phyloP scores from a whole-genome alignment of 208 protist genomes.

The Leptomonas pyrrhocoris region DNA sequence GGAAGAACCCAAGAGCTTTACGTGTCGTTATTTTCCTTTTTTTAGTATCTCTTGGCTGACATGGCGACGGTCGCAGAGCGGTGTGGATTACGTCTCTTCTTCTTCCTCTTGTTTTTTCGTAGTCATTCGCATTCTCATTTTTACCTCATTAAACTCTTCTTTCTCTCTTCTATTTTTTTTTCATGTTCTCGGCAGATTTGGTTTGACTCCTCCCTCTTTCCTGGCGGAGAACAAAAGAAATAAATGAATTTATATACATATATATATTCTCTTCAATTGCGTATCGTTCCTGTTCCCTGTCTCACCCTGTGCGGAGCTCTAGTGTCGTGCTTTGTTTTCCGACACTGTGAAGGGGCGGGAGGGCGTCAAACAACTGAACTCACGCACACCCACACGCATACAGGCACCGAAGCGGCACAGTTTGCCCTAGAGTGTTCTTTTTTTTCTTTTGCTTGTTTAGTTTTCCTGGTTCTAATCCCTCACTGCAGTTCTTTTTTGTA shows the following conservation, averaged over 20 bases:
- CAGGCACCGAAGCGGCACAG: no score
- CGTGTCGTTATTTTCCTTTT: neutral
- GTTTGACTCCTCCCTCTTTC: constrained; percentile 1
- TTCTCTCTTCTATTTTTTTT: neutral
- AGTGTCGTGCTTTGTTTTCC: neutral
- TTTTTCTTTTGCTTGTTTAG: constrained; percentile 2
- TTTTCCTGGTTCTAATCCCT: no score
- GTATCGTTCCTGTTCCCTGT: neutral
- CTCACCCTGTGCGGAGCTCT: neutral
- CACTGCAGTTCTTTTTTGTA: no score
- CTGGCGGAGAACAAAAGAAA: no score
- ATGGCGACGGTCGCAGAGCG: no score
- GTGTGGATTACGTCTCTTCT: neutral
- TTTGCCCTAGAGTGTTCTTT: neutral
- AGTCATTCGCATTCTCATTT: constrained; percentile 5
- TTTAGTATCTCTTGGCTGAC: no score
- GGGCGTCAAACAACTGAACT: no score
- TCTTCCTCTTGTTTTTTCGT: constrained; percentile 1
- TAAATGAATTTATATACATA: no score
- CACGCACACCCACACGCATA: no score
- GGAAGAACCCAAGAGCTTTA: neutral
- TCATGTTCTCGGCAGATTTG: neutral
- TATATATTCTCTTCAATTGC: no score
- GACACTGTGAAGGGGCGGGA: neutral
- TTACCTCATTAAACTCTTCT: neutral